phyloP scores from a whole-genome alignment of 306 rosid species.

The Lathyrus tuberosus region DNA sequence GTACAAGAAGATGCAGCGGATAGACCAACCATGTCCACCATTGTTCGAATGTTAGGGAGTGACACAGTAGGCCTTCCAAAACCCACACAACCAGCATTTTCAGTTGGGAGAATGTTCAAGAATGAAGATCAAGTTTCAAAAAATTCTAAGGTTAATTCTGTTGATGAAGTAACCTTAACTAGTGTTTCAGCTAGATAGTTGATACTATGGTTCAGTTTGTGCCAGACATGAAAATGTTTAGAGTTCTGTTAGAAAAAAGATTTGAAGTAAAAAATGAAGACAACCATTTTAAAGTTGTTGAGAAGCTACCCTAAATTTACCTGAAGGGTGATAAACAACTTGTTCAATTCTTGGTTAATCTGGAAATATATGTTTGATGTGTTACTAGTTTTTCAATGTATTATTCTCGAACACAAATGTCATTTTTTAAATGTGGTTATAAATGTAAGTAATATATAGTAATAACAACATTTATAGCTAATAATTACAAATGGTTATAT shows the following conservation, averaged over 20 bases:
- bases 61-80: slow-evolving; percentile 40
- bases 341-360: not conserved
- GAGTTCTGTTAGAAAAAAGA: not conserved
- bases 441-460: too few species aligned
- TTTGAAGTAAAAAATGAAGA: too few species aligned
- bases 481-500: too few species aligned
- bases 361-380: not conserved
- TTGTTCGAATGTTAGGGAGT: slow-evolving; percentile 45
- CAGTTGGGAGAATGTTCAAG: slow-evolving; percentile 3
- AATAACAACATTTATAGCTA: too few species aligned
- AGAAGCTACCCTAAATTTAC: not conserved
- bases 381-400: not conserved
- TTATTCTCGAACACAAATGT: not conserved
- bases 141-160: slow-evolving; percentile 30
- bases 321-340: not conserved
- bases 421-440: not conserved
- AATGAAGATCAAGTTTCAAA: slow-evolving; percentile 24
- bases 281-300: too few species aligned
- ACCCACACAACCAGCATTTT: slow-evolving; percentile 49
- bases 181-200: not conserved
- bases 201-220: not conserved
- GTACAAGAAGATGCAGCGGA: slow-evolving; percentile 53
- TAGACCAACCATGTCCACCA: slow-evolving; percentile 50
- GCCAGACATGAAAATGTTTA: not conserved
- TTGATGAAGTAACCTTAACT: slow-evolving; percentile 26